These are phyloP conservation scores for Eragrostis nindensis DNA, from an alignment of 176 grass and related monocot species.

Conservation along the genomic window DNA sequence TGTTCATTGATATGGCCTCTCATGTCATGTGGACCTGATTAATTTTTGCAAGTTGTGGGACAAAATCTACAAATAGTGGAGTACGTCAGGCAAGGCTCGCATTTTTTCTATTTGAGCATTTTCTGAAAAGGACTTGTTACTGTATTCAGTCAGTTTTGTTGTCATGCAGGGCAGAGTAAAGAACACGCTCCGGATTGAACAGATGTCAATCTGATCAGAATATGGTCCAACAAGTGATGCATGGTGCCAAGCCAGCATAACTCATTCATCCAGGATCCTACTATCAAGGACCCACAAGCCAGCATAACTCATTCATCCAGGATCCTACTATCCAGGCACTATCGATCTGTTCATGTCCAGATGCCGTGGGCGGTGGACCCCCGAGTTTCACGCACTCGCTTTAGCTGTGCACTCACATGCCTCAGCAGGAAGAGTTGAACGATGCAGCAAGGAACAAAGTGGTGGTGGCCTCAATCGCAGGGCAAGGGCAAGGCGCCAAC, in stretches of 20 bases:
- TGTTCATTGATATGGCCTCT: too few species aligned
- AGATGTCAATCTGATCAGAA: neutral
- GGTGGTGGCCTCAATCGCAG: neutral
- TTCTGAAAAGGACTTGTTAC: too few species aligned
- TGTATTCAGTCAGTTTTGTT: neutral
- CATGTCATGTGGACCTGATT: too few species aligned
- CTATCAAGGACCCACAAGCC: constrained; percentile 12
- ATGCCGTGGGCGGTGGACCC: constrained; percentile 26
- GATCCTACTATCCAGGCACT: constrained; percentile 3
- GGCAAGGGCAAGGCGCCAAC: neutral
- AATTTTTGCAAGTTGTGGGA: too few species aligned
- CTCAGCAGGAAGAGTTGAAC: neutral
- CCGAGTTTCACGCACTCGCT: neutral
- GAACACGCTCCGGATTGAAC: neutral
- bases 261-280: constrained; percentile 9
- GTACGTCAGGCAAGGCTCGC: neutral
- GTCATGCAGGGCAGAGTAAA: neutral
- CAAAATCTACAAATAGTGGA: too few species aligned
- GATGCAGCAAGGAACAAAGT: neutral
- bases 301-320: neutral
- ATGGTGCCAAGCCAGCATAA: neutral
- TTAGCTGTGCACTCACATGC: constrained; percentile 42
- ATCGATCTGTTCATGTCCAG: neutral
- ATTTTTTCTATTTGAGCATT: neutral
- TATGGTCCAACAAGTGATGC: neutral